Evolutionary conservation across 441 rosid species (phyloP).

Genomic region (Erodium texanum): DNA sequence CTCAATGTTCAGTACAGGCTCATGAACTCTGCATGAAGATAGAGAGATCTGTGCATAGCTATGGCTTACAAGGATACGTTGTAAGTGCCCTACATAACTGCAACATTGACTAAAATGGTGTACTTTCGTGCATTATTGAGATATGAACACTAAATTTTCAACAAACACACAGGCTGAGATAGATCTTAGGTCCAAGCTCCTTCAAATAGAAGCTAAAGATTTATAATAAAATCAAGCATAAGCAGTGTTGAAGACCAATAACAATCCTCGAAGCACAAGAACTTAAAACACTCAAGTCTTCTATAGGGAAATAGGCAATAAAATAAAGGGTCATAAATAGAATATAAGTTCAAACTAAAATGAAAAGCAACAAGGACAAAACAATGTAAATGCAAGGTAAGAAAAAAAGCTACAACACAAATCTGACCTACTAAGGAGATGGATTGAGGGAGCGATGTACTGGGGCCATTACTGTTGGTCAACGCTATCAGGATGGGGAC

Average conservation of each 20-base stretch:
- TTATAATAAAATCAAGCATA: not conserved
- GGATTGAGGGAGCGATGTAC: not conserved
- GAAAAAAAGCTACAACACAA: not conserved
- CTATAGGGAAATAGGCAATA: not conserved
- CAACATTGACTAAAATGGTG: too few relatives aligned
- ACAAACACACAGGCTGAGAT: too few relatives aligned
- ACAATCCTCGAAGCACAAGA: too few relatives aligned
- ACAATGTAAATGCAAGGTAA: not conserved
- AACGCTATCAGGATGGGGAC: slow-evolving; percentile 26
- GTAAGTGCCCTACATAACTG: too few relatives aligned
- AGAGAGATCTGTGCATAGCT: too few relatives aligned
- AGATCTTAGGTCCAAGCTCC: too few relatives aligned
- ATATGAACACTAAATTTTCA: too few relatives aligned
- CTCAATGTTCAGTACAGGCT: too few relatives aligned
- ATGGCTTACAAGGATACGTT: too few relatives aligned
- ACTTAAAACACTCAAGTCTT: not conserved
- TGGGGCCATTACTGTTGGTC: slow-evolving; percentile 16
- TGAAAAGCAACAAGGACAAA: not conserved
- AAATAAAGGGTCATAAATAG: not conserved
- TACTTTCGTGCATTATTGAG: too few relatives aligned
- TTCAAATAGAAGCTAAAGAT: not conserved
- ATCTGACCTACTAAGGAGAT: not conserved
- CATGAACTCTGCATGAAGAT: too few relatives aligned
- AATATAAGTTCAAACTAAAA: not conserved
- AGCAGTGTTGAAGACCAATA: not conserved